Percentiles rank a stretch among this genome's conserved stretches.
Evolutionary conservation across 2,329 filamentous ascomycete genomes (phyloP).

Genomic region (Tolypocladium inflatum): DNA sequence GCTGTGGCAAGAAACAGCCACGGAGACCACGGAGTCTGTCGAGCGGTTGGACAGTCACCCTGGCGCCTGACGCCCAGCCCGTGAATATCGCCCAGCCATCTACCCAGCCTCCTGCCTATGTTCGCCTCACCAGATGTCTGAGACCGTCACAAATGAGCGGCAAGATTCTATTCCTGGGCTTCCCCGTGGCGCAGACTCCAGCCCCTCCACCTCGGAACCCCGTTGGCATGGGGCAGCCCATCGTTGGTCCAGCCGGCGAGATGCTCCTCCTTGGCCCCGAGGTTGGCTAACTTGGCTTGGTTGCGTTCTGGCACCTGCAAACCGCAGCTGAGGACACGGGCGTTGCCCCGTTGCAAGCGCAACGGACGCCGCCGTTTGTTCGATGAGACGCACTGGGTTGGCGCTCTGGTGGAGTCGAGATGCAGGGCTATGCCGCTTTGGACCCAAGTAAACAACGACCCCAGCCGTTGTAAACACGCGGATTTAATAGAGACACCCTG

Average conservation of each 20-base stretch:
- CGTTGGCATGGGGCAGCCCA: neutral
- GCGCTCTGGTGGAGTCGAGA: constrained; percentile 8
- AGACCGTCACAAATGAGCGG: neutral
- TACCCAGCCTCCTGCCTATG: neutral
- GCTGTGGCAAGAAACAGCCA: neutral
- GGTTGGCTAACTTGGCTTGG: neutral
- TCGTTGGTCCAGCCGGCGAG: neutral
- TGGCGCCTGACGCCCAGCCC: neutral
- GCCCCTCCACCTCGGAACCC: neutral
- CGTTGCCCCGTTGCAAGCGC: neutral
- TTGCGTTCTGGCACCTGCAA: neutral
- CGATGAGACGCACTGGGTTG: constrained; percentile 7
- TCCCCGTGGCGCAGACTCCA: neutral
- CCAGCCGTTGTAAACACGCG: constrained; percentile 10
- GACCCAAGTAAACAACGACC: constrained; percentile 16
- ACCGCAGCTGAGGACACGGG: neutral
- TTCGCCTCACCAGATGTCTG: neutral
- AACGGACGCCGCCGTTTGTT: neutral
- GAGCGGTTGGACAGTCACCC: neutral
- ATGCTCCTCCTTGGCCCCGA: neutral
- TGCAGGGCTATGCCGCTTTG: constrained; percentile 13
- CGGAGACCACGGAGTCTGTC: neutral
- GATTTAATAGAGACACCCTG: constrained; percentile 14
- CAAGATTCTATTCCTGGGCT: neutral
- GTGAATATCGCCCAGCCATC: neutral